Base-by-base conservation (phyloP, 805 yeast species). In the Candida maris region DNA sequence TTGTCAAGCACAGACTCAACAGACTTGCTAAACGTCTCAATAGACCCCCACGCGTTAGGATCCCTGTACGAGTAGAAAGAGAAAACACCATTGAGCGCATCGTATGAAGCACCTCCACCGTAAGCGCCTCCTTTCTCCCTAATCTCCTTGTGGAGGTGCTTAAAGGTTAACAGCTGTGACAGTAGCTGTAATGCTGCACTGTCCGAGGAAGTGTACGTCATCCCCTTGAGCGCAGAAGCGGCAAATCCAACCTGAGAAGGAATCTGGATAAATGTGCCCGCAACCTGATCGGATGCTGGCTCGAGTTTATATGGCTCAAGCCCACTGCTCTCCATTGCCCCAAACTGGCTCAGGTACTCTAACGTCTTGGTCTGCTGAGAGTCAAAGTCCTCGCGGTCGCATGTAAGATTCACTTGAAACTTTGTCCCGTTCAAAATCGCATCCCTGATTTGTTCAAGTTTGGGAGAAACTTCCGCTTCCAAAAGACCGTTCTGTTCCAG, bases 111-210 rank as follows among this genome's bases (percentile, higher is more conserved):
- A 4, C 98, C 98, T 5, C 96, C 97, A 6, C 98, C 98, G 56
- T 93, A 93, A 0, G 98, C 98, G 41, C 98, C 98, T 39, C 96
- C 96, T 52, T 91, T 79, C 56, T 93, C 98, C 47, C 98, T 75
- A 25, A 93, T 79, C 45, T 88, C 95, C 9, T 86, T 75, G 59
- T 93, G 98, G 32, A 93, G 65, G 48, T 85, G 77, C 53, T 84
- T 85, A 62, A 82, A 89, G 0, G 95, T 81, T 48, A 88, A 59
- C 39, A 93, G 58, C 48, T 83, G 89, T 1, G 96, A 73, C 31
- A 93, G 67, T 0, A 93, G 77, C 59, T 86, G 95, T 29, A 93
- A 70, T 1, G 87, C 70, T 0, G 97, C 95, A 24, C 95, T 88
- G 46, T 91, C 97, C 34, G 70, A 62, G 34, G 78, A 70, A 3